These are phyloP conservation scores for Orbilia brochopaga DNA, from an alignment of 2,329 filamentous ascomycete genomes.

Conservation along the genomic window DNA sequence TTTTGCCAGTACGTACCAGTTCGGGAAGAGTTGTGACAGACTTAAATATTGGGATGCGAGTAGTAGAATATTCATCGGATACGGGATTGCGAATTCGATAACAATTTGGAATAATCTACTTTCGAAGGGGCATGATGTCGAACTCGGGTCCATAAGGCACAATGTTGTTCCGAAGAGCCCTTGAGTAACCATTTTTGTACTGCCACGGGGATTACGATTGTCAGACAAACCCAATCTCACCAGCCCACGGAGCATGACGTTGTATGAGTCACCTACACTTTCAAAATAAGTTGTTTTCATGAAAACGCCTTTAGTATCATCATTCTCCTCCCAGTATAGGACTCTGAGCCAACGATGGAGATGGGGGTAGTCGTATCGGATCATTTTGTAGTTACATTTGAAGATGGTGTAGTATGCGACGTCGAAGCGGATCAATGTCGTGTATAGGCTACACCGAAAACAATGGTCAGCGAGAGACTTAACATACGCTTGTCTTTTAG, in stretches of 20 bases:
- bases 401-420: conserved; percentile 85
- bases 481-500: too few relatives aligned
- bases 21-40: too few relatives aligned
- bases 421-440: conserved; percentile 75
- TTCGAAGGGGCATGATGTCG: too few relatives aligned
- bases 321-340: conserved; percentile 74
- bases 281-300: conserved; percentile 43
- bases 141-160: too few relatives aligned
- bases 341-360: conserved; percentile 81
- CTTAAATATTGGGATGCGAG: too few relatives aligned
- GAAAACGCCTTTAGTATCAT: conserved; percentile 27
- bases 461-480: background rate
- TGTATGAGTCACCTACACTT: conserved; percentile 40
- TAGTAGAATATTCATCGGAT: too few relatives aligned
- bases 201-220: too few relatives aligned
- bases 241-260: too few relatives aligned
- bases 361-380: conserved; percentile 68
- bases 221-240: too few relatives aligned
- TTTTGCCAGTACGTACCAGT: too few relatives aligned
- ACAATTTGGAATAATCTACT: too few relatives aligned
- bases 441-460: conserved; percentile 63
- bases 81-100: too few relatives aligned
- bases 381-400: conserved; percentile 71
- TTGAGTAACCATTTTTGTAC: conserved; percentile 45
- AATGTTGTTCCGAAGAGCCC: conserved; percentile 21